These are phyloP conservation scores for Eucommia ulmoides DNA, from an alignment of 257 asterid species.

Conservation along the genomic window DNA sequence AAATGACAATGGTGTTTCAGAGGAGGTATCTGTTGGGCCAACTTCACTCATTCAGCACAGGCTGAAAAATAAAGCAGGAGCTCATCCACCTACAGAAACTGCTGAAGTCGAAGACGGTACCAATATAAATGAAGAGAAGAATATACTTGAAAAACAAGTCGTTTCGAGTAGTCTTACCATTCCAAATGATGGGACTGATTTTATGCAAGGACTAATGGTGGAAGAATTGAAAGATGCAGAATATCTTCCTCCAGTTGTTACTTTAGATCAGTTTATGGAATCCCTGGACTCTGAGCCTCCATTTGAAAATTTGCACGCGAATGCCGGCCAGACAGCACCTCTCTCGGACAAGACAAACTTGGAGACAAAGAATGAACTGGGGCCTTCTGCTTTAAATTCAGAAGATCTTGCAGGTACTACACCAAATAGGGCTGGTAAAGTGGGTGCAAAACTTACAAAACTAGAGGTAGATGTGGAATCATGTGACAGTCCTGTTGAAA, in stretches of 20 bases:
- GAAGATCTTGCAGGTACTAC: constrained; percentile 25
- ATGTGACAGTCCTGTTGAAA: constrained; percentile 21
- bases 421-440: constrained; percentile 23
- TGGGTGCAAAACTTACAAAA: constrained; percentile 13
- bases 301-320: constrained; percentile 49
- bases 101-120: constrained; percentile 30
- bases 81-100: constrained; percentile 26
- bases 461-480: constrained; percentile 14
- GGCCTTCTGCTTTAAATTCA: constrained; percentile 23
- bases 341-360: constrained; percentile 25
- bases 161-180: constrained; percentile 51
- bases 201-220: constrained; percentile 92
- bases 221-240: constrained; percentile 85
- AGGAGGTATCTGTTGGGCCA: constrained; percentile 61
- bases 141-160: constrained; percentile 40
- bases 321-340: constrained; percentile 23
- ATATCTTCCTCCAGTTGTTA: constrained; percentile 82
- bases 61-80: constrained; percentile 4
- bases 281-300: constrained; percentile 94
- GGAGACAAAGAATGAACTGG: constrained; percentile 14
- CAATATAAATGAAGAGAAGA: constrained; percentile 24
- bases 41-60: constrained; percentile 24
- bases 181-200: constrained; percentile 81
- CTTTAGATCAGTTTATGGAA: constrained; percentile 93
- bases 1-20: constrained; percentile 39